Evolutionary conservation across 768 basidiomycete species (phyloP), one percentile per base, ranked within the genome.

Genomic region (Pisolithus sp.): DNA sequence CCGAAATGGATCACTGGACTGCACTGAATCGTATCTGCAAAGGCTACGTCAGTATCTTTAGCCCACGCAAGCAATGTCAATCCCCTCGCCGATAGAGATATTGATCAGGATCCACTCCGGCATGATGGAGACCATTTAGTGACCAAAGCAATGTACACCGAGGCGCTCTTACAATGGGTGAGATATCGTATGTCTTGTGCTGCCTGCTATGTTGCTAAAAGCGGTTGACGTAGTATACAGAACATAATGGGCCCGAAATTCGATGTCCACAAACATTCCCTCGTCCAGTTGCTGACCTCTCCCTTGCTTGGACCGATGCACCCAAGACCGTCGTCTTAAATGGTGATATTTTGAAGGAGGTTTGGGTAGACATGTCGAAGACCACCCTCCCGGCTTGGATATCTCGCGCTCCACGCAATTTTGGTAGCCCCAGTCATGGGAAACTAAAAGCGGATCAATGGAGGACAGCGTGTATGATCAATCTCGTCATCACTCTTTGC

Each of bases 391-490:
- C 62, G 4, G 38, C 52, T 30, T 57, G 53, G 57, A 53, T 65
- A 23, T 48, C 60, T 26, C 56, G 57, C 1, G 67, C 60, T 42
- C 71, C 69, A 15, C 52, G 2, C 9, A 70, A 70, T 53, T 55
- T 69, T 41, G 68, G 70, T 8, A 63, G 70, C 36, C 26, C 53
- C 12, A 57, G 38, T 2, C 69, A 70, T 56, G 67, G 67, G n/a
- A 70, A 70, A 41, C 59, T 72, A 4, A 69, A 69, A 49, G 67
- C 67, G 20, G 52, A 67, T 51, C 54, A 70, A 45, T 64, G 43
- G 42, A 45, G 56, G 34, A 53, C 49, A 30, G 41, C 64, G 2
- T 62, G 63, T 41, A 59, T 58, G 0, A 41, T 67, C 12, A 48
- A 67, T 45, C 55, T 70, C 4, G 55, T 59, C 38, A 61, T 69